Evolutionary conservation across 495 filamentous ascomycete genomes (phyloP).

Genomic region (Eremomyces bilateralis): DNA sequence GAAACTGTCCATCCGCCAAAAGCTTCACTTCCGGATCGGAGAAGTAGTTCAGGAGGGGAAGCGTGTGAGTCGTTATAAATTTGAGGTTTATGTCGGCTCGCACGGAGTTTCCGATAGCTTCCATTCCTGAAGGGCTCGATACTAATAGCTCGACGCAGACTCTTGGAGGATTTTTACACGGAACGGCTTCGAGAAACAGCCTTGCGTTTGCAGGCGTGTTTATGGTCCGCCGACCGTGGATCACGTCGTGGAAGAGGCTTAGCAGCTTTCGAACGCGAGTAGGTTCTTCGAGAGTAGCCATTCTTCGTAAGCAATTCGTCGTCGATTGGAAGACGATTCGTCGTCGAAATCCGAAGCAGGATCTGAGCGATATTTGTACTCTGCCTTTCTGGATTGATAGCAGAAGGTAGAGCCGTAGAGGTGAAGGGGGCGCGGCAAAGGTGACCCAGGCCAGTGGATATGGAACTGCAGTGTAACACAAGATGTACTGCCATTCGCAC

Average conservation of each 20-base stretch:
- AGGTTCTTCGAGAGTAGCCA: too few species aligned
- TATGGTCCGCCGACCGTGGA: not conserved
- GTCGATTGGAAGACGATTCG: too few species aligned
- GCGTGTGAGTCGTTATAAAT: conserved; percentile 27
- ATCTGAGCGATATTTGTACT: too few species aligned
- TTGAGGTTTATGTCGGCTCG: conserved; percentile 24
- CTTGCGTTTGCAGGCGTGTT: conserved; percentile 18
- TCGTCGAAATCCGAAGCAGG: too few species aligned
- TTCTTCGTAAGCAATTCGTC: too few species aligned
- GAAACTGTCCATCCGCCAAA: conserved; percentile 31
- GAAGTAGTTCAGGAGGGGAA: conserved; percentile 10
- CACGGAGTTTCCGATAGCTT: conserved; percentile 26
- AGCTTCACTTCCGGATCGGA: conserved; percentile 23
- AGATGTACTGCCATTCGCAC: too few species aligned
- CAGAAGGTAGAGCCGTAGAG: too few species aligned
- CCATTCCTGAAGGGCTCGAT: conserved; percentile 24
- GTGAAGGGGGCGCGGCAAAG: too few species aligned
- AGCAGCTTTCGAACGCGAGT: too few species aligned
- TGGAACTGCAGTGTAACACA: too few species aligned
- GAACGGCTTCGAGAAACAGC: conserved; percentile 38
- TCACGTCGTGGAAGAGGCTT: not conserved
- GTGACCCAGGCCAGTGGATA: too few species aligned
- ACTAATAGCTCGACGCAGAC: conserved; percentile 34
- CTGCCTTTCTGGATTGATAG: too few species aligned
- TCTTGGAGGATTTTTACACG: conserved; percentile 24